phyloP scores from a whole-genome alignment of 106 monocot species.

The Dendrobium officinale region DNA sequence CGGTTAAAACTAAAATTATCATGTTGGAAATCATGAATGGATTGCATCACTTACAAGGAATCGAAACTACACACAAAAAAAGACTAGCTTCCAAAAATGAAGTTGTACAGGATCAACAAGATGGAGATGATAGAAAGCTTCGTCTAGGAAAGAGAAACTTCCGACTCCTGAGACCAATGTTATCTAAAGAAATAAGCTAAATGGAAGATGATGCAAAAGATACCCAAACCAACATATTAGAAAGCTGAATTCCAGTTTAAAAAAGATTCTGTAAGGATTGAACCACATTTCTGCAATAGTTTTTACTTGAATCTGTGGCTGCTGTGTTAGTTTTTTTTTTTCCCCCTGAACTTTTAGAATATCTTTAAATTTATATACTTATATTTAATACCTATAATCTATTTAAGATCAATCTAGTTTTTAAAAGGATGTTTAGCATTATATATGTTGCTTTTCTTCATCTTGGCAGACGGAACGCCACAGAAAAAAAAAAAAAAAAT shows the following conservation, averaged over 20 bases:
- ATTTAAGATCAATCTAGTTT: not conserved
- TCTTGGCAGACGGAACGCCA: not conserved
- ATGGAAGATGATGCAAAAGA: not conserved
- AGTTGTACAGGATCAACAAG: not conserved
- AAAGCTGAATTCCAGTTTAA: not conserved
- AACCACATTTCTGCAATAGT: not conserved
- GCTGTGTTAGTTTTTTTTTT: not conserved
- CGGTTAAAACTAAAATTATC: not conserved
- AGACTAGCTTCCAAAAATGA: not conserved
- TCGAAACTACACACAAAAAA: not conserved
- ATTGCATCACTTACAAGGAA: not conserved
- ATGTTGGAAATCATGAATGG: not conserved
- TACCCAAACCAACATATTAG: not conserved
- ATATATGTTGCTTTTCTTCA: not conserved
- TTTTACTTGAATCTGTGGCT: not conserved
- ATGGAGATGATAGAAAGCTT: not conserved
- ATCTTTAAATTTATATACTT: not conserved
- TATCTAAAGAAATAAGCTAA: not conserved
- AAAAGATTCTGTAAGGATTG: not conserved
- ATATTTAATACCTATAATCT: not conserved
- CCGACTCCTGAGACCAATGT: not conserved
- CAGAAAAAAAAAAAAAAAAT: too few relatives aligned
- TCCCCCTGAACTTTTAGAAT: not conserved
- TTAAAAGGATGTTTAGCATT: not conserved
- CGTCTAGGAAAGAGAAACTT: not conserved